A percentile compares a stretch with the other conserved stretches of the same genome.
Conservation (phyloP, 192 early-diverging fungal species). For the Backusella westeae region DNA sequence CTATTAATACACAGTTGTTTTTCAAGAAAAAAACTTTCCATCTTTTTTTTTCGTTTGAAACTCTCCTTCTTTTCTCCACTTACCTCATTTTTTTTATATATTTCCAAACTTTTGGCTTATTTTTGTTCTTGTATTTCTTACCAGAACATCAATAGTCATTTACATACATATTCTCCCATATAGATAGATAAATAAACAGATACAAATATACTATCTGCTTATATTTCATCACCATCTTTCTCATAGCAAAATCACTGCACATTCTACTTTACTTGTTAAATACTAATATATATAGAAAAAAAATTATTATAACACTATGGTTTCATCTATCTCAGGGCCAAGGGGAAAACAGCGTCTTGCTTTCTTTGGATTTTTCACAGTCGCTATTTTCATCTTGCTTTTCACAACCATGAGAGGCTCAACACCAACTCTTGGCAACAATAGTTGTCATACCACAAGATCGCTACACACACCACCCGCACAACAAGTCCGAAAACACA, state of each 20-base stretch:
- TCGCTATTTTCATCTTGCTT: not conserved
- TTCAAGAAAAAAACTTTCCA: not conserved
- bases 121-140: not conserved
- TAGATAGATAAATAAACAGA: not conserved
- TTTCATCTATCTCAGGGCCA: not conserved
- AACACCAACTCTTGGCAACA: not conserved
- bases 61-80: slow-evolving; percentile 4
- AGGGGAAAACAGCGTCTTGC: slow-evolving; percentile 9
- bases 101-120: not conserved
- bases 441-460: slow-evolving; percentile 8
- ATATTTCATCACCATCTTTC: not conserved
- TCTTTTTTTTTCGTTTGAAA: not conserved
- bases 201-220: not conserved
- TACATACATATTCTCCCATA: not conserved
- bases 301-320: not conserved
- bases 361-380: not conserved
- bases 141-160: not conserved
- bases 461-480: not conserved
- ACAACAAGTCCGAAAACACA: not conserved
- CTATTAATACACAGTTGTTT: not conserved
- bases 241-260: not conserved
- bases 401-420: not conserved
- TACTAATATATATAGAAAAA: no score
- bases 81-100: not conserved
- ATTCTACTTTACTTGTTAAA: not conserved